Evolutionary conservation across 371 early-diverging fungal species (phyloP).

Genomic region (Rhizopus microsporus): DNA sequence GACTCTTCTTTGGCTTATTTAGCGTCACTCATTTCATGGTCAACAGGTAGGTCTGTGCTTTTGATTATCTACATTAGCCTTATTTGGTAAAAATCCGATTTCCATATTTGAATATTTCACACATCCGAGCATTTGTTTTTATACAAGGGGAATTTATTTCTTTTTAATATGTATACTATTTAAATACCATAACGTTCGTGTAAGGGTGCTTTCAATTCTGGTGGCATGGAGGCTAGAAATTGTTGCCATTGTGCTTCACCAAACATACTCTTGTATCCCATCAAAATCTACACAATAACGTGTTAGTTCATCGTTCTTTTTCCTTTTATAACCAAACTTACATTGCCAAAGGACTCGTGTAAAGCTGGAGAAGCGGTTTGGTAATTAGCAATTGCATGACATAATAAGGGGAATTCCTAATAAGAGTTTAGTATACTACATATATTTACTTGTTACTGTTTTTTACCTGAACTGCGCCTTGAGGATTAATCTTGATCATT

Average conservation of each 20-base stretch:
- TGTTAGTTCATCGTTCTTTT: neutral
- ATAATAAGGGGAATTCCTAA: constrained; percentile 67
- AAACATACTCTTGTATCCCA: constrained; percentile 73
- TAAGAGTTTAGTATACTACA: neutral
- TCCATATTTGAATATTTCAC: too few relatives aligned
- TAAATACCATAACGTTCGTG: constrained; percentile 67
- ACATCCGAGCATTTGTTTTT: too few relatives aligned
- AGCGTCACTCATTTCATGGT: too few relatives aligned
- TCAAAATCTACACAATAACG: constrained; percentile 53
- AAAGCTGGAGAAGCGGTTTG: constrained; percentile 61
- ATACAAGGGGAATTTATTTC: too few relatives aligned
- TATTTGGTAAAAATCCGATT: too few relatives aligned
- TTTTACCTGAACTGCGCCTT: constrained; percentile 67
- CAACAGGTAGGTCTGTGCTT: too few relatives aligned
- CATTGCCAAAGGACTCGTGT: constrained; percentile 69
- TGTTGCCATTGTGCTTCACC: constrained; percentile 69
- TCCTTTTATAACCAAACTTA: constrained; percentile 21
- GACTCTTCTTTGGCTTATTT: too few relatives aligned
- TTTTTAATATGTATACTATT: constrained; percentile 5
- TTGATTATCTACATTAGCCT: too few relatives aligned
- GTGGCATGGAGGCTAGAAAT: constrained; percentile 58
- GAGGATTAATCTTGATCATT: constrained; percentile 86
- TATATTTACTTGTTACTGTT: neutral
- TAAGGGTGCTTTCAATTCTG: constrained; percentile 57
- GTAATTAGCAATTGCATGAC: constrained; percentile 73